Conservation (phyloP, 768 basidiomycete species). For the Butyriboletus loyo region DNA sequence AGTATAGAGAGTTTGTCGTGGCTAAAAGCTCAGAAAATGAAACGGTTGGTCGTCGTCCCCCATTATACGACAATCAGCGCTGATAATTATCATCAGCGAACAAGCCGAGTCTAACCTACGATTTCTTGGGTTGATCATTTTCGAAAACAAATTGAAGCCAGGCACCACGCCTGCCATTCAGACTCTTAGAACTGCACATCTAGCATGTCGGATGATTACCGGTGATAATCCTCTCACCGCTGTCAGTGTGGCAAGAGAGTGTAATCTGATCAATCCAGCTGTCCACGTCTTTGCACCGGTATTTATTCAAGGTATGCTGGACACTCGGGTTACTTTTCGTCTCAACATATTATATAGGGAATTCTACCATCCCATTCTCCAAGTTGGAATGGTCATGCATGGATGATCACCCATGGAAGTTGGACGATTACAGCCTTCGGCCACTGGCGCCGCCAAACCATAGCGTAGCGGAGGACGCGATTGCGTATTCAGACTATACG, state of each 20-base stretch:
- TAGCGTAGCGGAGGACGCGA: conserved; percentile 66
- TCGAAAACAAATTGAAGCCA: conserved; percentile 95
- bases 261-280: conserved; percentile 80
- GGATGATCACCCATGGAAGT: conserved; percentile 80
- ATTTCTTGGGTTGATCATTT: conserved; percentile 94
- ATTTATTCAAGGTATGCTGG: conserved; percentile 63
- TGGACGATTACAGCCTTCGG: conserved; percentile 87
- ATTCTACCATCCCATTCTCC: conserved; percentile 48
- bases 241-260: conserved; percentile 95
- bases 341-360: conserved; percentile 41
- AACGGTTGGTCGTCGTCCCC: conserved; percentile 53
- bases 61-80: not conserved
- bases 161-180: conserved; percentile 90
- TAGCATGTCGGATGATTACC: conserved; percentile 97
- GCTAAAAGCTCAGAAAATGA: conserved; percentile 96
- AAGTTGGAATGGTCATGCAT: conserved; percentile 88
- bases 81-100: conserved; percentile 52
- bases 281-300: conserved; percentile 84
- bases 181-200: conserved; percentile 80
- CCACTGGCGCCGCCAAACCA: conserved; percentile 72
- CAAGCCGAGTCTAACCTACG: conserved; percentile 88
- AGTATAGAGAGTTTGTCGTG: conserved; percentile 90
- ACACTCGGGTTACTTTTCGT: not conserved
- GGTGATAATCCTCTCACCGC: conserved; percentile 97
- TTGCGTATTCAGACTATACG: conserved; percentile 82